phyloP scores from a whole-genome alignment of 371 early-diverging fungal species.

The Syncephalastrum racemosum region DNA sequence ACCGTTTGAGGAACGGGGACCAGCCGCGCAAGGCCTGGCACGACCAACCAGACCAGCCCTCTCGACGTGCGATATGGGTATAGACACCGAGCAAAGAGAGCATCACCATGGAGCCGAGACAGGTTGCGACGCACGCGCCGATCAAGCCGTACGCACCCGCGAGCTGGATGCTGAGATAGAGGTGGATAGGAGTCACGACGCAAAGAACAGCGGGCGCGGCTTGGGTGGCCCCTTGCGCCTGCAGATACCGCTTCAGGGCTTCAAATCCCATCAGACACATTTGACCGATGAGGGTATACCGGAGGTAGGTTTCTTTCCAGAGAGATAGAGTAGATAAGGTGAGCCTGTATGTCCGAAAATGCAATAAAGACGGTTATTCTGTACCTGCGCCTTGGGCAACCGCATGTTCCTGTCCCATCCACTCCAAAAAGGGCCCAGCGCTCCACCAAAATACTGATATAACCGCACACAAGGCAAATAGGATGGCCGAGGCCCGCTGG shows the following conservation, averaged over 20 bases:
- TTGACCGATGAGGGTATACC: slow-evolving; percentile 64
- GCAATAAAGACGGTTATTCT: too few species aligned
- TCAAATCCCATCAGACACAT: slow-evolving; percentile 76
- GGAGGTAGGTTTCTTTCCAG: slow-evolving; percentile 56
- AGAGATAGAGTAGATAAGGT: too few species aligned
- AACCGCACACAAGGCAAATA: slow-evolving; percentile 67
- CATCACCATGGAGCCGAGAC: slow-evolving; percentile 64
- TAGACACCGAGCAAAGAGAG: slow-evolving; percentile 58
- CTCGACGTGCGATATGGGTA: slow-evolving; percentile 56
- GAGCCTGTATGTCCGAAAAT: too few species aligned
- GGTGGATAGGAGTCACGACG: slow-evolving; percentile 48
- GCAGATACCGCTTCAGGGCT: slow-evolving; percentile 74
- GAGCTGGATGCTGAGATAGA: slow-evolving; percentile 67
- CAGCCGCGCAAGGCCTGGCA: slow-evolving; percentile 51
- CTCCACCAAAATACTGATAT: slow-evolving; percentile 71
- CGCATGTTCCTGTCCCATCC: slow-evolving; percentile 29
- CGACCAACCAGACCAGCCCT: slow-evolving; percentile 78
- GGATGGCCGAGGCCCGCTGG: slow-evolving; percentile 77
- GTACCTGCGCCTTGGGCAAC: slow-evolving; percentile 33
- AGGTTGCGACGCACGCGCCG: slow-evolving; percentile 75
- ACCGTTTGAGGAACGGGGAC: slow-evolving; percentile 49
- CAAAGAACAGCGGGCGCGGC: slow-evolving; percentile 63
- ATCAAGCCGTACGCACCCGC: slow-evolving; percentile 70
- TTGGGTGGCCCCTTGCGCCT: slow-evolving; percentile 77
- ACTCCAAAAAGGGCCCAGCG: slow-evolving; percentile 44